Conservation (phyloP, 805 yeast species). For the Candida sakaeoensis region DNA sequence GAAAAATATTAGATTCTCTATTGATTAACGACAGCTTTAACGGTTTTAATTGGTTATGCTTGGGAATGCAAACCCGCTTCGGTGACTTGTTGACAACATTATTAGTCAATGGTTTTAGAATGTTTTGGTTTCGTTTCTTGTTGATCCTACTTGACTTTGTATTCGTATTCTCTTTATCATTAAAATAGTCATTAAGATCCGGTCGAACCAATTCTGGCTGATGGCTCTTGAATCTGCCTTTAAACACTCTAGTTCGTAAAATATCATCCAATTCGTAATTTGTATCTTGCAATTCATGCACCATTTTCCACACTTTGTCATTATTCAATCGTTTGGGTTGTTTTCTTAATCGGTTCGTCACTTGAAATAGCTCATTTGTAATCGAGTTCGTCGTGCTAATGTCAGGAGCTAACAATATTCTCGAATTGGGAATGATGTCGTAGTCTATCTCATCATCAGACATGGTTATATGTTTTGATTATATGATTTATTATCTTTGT, state of each 20-base stretch:
- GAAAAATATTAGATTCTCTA: slow-evolving; percentile 31
- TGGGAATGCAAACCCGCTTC: slow-evolving; percentile 44
- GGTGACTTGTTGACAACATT: slow-evolving; percentile 25
- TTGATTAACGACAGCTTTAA: slow-evolving; percentile 31
- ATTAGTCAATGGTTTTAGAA: slow-evolving; percentile 24
- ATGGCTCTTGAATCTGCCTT: slow-evolving; percentile 26
- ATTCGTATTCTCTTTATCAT: slow-evolving; percentile 5
- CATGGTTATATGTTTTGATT: slow-evolving; percentile 4
- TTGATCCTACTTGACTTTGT: not conserved
- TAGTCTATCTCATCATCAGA: slow-evolving; percentile 6
- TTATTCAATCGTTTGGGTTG: slow-evolving; percentile 22
- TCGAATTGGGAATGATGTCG: slow-evolving; percentile 4
- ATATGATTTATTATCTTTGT: slow-evolving; percentile 1
- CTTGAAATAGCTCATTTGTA: slow-evolving; percentile 32
- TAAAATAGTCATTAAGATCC: slow-evolving; percentile 5
- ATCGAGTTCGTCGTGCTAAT: slow-evolving; percentile 12
- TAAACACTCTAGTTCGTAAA: slow-evolving; percentile 30
- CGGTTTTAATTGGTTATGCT: slow-evolving; percentile 19
- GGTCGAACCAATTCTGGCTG: not conserved
- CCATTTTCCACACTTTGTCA: slow-evolving; percentile 35
- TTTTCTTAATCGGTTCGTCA: slow-evolving; percentile 14
- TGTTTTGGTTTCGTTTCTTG: slow-evolving; percentile 9
- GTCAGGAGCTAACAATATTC: slow-evolving; percentile 11
- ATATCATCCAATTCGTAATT: slow-evolving; percentile 33
- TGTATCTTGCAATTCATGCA: slow-evolving; percentile 20